Evolutionary conservation across 1,139 yeast species (phyloP), one percentile per base, ranked within the genome.

Genomic region (Kurtzmaniella quercitrusa): DNA sequence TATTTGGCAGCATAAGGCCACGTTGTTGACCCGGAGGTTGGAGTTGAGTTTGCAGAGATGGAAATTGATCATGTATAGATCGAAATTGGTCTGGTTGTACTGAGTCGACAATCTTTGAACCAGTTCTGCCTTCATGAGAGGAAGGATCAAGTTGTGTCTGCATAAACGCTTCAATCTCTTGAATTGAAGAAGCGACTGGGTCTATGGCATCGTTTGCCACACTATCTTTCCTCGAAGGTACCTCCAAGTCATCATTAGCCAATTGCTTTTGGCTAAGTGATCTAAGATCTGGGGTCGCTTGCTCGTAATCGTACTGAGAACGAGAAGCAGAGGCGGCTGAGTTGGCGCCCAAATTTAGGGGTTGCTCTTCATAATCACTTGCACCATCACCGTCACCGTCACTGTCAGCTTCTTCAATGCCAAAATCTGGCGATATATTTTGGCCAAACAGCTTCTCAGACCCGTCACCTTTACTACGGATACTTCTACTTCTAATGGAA

Each of bases 151-250:
- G 53, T 44, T 68, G 71, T 2, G 66, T 60, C 42, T 69, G 73
- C 63, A 72, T 63, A 52, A 66, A 64, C 42, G 62, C 66, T 46
- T 70, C 75, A 40, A 72, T 66, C 39, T 73, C 77, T 51, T 69
- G 73, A 41, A 72, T 70, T 1, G 75, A 70, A 3, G 66, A 52
- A 41, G 69, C 59, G 21, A 61, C 55, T 7, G 52, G 56, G 39
- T 55, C 54, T 27, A 25, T 34, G 45, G 42, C 31, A 27, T 27
- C 31, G 7, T 5, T 5, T 6, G 10, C 31, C 31, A 27, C 12
- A 12, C 10, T 7, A 6, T 5, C n/a, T 27, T 5, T 21, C 23
- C 31, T 27, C 14, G 31, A 27, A 27, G 31, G 31, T 10, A 27
- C 31, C 7, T 27, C 6, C 44, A 10, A 18, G 9, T 36, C 19